These are phyloP conservation scores for Termitomyces sp. DNA, from an alignment of 768 basidiomycete genomes.

Conservation along the genomic window DNA sequence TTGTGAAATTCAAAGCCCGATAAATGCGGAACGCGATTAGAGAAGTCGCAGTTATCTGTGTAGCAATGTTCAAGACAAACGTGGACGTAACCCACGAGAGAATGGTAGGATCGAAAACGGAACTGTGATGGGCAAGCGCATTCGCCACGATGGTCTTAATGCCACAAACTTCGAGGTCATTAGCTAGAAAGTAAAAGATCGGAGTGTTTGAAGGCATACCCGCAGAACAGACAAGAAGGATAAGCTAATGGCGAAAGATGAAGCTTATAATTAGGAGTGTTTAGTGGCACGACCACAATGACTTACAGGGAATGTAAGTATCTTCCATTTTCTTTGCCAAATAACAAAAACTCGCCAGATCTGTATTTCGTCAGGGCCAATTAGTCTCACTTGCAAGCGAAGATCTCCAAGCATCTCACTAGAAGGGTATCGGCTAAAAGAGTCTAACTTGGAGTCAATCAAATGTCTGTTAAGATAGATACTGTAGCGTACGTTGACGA, in stretches of 20 bases:
- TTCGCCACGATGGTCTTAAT: constrained; percentile 20
- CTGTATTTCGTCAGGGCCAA: constrained; percentile 1
- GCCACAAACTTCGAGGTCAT: constrained; percentile 14
- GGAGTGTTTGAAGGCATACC: constrained; percentile 7
- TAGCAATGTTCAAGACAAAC: constrained; percentile 22
- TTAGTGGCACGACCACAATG: background rate
- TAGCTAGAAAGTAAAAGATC: background rate
- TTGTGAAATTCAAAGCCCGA: constrained; percentile 11
- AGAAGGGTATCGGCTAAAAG: constrained; percentile 20
- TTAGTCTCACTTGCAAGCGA: background rate
- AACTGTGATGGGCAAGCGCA: constrained; percentile 7
- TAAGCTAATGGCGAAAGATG: constrained; percentile 5
- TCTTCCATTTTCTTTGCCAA: constrained; percentile 18
- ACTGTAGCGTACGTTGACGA: constrained; percentile 18
- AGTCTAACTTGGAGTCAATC: constrained; percentile 10
- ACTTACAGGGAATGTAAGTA: constrained; percentile 18
- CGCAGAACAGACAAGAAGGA: constrained; percentile 18
- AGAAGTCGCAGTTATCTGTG: constrained; percentile 18
- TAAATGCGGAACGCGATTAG: constrained; percentile 20
- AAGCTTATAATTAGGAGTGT: background rate
- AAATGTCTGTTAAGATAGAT: background rate
- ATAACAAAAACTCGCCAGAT: constrained; percentile 23
- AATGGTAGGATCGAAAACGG: constrained; percentile 19
- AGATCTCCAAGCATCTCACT: constrained; percentile 6
- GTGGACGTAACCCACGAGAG: constrained; percentile 21